phyloP scores from a whole-genome alignment of 2,329 filamentous ascomycete species.

The Eutypella sp. region DNA sequence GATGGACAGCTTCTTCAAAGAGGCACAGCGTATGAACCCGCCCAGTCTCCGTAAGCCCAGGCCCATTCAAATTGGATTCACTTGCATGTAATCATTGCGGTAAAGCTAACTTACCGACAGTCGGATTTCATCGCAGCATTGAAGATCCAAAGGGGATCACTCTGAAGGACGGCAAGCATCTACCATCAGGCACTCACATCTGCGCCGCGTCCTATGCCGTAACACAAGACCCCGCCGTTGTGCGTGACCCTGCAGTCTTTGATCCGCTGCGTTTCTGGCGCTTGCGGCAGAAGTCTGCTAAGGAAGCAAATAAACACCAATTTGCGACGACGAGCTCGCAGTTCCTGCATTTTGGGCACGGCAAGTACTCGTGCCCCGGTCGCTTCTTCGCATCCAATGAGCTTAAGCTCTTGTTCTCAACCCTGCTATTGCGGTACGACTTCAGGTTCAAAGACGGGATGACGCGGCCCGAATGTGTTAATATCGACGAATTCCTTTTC shows the following conservation, averaged over 20 bases:
- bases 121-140: neutral
- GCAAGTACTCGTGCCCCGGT: neutral
- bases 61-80: neutral
- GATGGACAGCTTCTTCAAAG: slow-evolving; percentile 15
- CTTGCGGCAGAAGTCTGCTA: too few species aligned
- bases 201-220: slow-evolving; percentile 1
- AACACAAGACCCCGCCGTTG: neutral
- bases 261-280: neutral
- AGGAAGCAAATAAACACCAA: neutral
- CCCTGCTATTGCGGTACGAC: neutral
- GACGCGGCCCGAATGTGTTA: too few species aligned
- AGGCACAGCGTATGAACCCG: slow-evolving; percentile 4
- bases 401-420: neutral
- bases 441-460: neutral
- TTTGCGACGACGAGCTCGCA: neutral
- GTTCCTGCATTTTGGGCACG: neutral
- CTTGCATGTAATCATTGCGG: neutral
- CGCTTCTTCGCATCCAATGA: neutral
- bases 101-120: slow-evolving; percentile 3
- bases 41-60: neutral
- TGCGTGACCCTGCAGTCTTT: neutral
- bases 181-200: slow-evolving; percentile 3
- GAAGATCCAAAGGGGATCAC: too few species aligned
- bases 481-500: too few species aligned
- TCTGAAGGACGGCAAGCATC: neutral